A percentile compares a stretch with the other conserved stretches of the same genome.
Evolutionary conservation across 2,329 filamentous ascomycete genomes (phyloP).

Genomic region (Colletotrichum shisoi): DNA sequence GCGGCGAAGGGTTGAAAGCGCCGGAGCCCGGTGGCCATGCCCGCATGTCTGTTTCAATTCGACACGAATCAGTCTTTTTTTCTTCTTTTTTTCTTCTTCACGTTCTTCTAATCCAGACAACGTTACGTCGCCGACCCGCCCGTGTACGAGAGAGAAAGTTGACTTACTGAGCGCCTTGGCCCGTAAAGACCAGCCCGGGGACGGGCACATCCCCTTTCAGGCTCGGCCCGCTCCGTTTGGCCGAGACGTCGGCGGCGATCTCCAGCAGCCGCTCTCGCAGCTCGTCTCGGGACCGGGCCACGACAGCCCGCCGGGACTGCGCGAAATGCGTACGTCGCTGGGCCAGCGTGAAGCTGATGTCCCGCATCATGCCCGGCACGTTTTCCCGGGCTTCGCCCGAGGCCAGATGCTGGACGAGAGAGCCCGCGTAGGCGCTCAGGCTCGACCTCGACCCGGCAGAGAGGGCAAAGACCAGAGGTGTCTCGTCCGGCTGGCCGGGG

Average conservation of each 20-base stretch:
- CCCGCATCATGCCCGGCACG: conserved; percentile 26
- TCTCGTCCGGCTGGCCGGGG: background rate
- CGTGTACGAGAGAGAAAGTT: conserved; percentile 41
- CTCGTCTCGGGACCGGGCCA: background rate
- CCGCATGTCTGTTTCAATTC: background rate
- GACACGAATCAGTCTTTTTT: background rate
- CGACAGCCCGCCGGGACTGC: conserved; percentile 39
- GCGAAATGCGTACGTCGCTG: conserved; percentile 43
- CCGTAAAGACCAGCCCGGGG: conserved; percentile 46
- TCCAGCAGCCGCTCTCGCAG: conserved; percentile 36
- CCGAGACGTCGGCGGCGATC: background rate
- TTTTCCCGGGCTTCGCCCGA: background rate
- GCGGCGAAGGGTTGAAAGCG: conserved; percentile 32
- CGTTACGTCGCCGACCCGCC: too few relatives aligned
- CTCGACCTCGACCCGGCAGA: conserved; percentile 41
- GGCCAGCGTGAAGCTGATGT: conserved; percentile 45
- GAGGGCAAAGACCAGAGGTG: conserved; percentile 4
- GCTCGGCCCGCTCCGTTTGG: background rate
- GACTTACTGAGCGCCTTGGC: conserved; percentile 49
- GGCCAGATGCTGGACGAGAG: conserved; percentile 42
- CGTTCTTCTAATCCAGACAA: too few relatives aligned
- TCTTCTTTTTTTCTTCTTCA: too few relatives aligned
- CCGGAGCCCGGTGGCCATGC: conserved; percentile 14
- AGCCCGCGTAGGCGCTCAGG: conserved; percentile 40
- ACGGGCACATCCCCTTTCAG: background rate